phyloP scores from a whole-genome alignment of 2,329 filamentous ascomycete genomes.

The Elsinoe arachidis region DNA sequence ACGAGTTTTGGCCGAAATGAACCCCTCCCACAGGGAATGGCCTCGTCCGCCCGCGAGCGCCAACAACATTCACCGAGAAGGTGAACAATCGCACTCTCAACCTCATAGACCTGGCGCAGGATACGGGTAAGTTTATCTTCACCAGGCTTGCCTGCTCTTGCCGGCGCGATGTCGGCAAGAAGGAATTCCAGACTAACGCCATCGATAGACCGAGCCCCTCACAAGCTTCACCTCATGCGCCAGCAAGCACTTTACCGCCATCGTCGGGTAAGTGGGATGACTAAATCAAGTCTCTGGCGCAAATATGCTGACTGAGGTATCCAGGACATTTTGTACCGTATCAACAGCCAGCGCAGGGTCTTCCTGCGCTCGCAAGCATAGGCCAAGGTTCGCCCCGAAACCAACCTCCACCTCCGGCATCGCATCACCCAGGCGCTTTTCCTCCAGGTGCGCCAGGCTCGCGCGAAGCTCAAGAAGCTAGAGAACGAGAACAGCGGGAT shows the following conservation, averaged over 20 bases:
- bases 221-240: constrained; percentile 27
- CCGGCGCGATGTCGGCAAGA: not conserved
- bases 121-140: constrained; percentile 24
- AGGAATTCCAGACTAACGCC: constrained; percentile 9
- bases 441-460: constrained; percentile 30
- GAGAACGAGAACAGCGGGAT: constrained; percentile 46
- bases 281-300: not conserved
- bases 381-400: constrained; percentile 37
- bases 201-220: constrained; percentile 10
- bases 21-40: constrained; percentile 16
- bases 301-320: not conserved
- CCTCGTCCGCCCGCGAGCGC: constrained; percentile 9
- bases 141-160: not conserved
- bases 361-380: constrained; percentile 38
- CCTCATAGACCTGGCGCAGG: constrained; percentile 20
- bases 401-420: constrained; percentile 25
- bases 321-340: constrained; percentile 32
- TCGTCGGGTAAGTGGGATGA: constrained; percentile 16
- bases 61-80: constrained; percentile 15
- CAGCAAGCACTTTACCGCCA: constrained; percentile 24
- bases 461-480: constrained; percentile 39
- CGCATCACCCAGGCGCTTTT: constrained; percentile 37
- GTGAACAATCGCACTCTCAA: constrained; percentile 22
- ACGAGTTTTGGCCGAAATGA: constrained; percentile 13
- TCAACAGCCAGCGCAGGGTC: constrained; percentile 35